Evolutionary conservation across 805 yeast genomes (phyloP), one percentile per base, ranked within the genome.

Genomic region (Cyberlindnera maclurae): DNA sequence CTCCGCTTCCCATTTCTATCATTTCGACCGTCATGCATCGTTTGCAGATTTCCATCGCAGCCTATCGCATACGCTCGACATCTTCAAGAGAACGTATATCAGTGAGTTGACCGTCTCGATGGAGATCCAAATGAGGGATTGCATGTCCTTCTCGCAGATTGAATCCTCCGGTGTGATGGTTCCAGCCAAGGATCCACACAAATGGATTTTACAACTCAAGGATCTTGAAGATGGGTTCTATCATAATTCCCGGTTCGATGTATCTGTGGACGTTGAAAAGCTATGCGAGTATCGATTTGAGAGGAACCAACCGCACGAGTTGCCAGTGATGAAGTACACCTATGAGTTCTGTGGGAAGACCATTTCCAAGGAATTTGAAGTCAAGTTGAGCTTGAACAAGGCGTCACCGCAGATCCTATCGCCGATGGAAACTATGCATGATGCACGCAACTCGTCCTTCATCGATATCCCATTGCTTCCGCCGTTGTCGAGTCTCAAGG

Each of bases 401-500:
- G 28, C 20, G n/a, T 6, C 15, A 22, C 22, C 32, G 22, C 20
- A 24, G 7, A 12, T 15, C 10, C 24, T 20, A 13, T 11, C 17
- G 11, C 22, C 13, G 3, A 15, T n/a, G 27, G 20, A 34, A 16
- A 27, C 12, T n/a, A 22, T 7, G 3, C 12, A 24, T 13, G 29
- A n/a, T 15, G 15, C 8, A 11, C 15, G 36, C 12, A 34, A 39
- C n/a, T 12, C 30, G 16, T 27, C 38, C 13, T 47, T 35, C 32
- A 31, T 55, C 12, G 57, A 57, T 32, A 52, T 58, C 16, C 61
- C 63, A 5, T 37, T 58, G 26, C 34, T 56, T 9, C 56, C 60
- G n/a, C 60, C 59, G 12, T 45, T 64, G 22, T 57, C 70, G 3
- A 54, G 68, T 3, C 51, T 58, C 29, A 59, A 58, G 31, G 67